phyloP scores from a whole-genome alignment of 2,329 filamentous ascomycete genomes.

The Orbilia quercus region DNA sequence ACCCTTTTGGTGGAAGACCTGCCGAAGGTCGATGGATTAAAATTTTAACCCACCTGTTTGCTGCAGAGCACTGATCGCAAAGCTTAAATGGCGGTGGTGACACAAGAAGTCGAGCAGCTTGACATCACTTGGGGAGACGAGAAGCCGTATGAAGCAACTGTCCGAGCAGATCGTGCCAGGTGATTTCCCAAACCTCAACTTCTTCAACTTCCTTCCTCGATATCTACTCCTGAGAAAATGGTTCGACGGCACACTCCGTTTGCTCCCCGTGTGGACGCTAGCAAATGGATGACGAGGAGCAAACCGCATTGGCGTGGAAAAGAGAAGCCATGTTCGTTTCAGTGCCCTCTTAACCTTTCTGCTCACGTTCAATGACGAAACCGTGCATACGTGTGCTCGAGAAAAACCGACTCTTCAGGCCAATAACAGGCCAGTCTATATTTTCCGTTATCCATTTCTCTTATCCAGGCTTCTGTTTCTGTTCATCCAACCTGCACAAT shows the following conservation, averaged over 20 bases:
- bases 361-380: slow-evolving; percentile 49
- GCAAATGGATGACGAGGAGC: slow-evolving; percentile 16
- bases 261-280: no score
- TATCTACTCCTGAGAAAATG: neutral
- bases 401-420: slow-evolving; percentile 9
- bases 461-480: slow-evolving; percentile 9
- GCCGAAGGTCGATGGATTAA: slow-evolving; percentile 28
- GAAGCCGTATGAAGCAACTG: slow-evolving; percentile 18
- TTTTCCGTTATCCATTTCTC: slow-evolving; percentile 12
- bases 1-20: slow-evolving; percentile 15
- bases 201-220: neutral
- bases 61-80: slow-evolving; percentile 10
- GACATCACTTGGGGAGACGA: slow-evolving; percentile 17
- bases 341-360: slow-evolving; percentile 18
- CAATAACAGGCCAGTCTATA: slow-evolving; percentile 24
- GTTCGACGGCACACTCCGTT: neutral
- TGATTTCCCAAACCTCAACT: neutral
- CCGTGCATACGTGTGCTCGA: slow-evolving; percentile 22
- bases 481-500: slow-evolving; percentile 33
- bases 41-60: neutral
- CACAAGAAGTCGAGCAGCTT: slow-evolving; percentile 28
- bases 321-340: slow-evolving; percentile 1
- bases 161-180: slow-evolving; percentile 22
- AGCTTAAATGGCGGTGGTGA: slow-evolving; percentile 37
- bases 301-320: slow-evolving; percentile 19